Conservation (phyloP, 2,329 filamentous ascomycete genomes). For the Penicillium brevicompactum region DNA sequence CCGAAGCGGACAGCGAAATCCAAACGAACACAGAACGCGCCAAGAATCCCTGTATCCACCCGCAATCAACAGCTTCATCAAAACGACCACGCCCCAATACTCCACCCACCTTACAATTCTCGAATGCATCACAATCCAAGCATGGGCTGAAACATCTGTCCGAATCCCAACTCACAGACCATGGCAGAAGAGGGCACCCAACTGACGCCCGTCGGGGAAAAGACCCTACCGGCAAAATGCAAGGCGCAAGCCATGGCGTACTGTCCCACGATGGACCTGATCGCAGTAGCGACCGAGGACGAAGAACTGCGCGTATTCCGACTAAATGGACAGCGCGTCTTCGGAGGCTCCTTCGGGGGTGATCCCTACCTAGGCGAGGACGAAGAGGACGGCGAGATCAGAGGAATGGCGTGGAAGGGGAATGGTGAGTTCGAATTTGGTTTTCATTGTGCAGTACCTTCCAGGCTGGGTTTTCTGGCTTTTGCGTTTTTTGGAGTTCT, state of each 20-base stretch:
- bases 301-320: slow-evolving; percentile 75
- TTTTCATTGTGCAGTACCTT: not conserved
- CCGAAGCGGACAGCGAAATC: too few species aligned
- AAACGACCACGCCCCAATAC: not conserved
- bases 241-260: slow-evolving; percentile 62
- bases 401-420: slow-evolving; percentile 64
- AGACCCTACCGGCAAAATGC: slow-evolving; percentile 45
- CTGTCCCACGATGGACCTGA: slow-evolving; percentile 83
- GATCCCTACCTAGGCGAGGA: slow-evolving; percentile 44
- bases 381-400: slow-evolving; percentile 46
- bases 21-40: slow-evolving; percentile 17
- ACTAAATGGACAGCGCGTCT: slow-evolving; percentile 72
- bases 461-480: not conserved
- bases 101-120: not conserved
- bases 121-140: slow-evolving; percentile 10
- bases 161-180: slow-evolving; percentile 2
- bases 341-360: slow-evolving; percentile 49
- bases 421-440: slow-evolving; percentile 56
- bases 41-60: slow-evolving; percentile 24
- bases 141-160: slow-evolving; percentile 26
- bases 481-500: not conserved
- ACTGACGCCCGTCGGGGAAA: slow-evolving; percentile 43
- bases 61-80: slow-evolving; percentile 23
- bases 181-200: slow-evolving; percentile 34
- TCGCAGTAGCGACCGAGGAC: slow-evolving; percentile 69